Percentiles rank a stretch among this genome's conserved stretches.
phyloP scores from a whole-genome alignment of 2,329 filamentous ascomycete genomes.

The Trichoderma harzianum region DNA sequence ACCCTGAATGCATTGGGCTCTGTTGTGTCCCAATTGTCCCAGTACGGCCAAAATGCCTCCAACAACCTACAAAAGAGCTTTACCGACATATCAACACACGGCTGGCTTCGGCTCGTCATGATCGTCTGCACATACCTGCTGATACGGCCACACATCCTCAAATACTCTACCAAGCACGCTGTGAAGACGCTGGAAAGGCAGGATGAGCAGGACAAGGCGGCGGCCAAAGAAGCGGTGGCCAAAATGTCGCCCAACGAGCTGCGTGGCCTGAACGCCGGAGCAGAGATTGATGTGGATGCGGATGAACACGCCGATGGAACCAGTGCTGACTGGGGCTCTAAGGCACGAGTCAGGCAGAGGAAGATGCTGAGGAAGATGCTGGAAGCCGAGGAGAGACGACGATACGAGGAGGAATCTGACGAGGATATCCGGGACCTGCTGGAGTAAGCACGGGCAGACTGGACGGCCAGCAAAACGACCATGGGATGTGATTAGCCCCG shows the following conservation, averaged over 20 bases:
- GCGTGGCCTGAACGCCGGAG: constrained; percentile 53
- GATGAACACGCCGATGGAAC: constrained; percentile 44
- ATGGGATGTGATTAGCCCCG: not conserved
- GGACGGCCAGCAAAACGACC: not conserved
- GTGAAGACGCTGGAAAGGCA: constrained; percentile 62
- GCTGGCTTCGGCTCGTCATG: constrained; percentile 66
- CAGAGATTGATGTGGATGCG: constrained; percentile 51
- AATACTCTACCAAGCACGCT: constrained; percentile 60
- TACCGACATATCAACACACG: constrained; percentile 47
- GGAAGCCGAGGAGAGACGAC: constrained; percentile 59
- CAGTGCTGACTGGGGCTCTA: constrained; percentile 64
- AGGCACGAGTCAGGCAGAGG: constrained; percentile 66
- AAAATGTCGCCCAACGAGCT: constrained; percentile 64
- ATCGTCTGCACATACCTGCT: constrained; percentile 72
- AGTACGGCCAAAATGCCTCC: constrained; percentile 38
- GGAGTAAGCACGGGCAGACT: constrained; percentile 25
- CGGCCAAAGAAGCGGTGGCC: constrained; percentile 45
- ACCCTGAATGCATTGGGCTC: constrained; percentile 35
- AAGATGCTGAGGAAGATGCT: constrained; percentile 63
- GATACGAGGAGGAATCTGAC: constrained; percentile 67
- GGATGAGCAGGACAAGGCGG: constrained; percentile 48
- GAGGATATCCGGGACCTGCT: constrained; percentile 68
- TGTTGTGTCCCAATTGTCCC: constrained; percentile 30
- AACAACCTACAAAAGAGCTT: constrained; percentile 52
- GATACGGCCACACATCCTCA: constrained; percentile 70